Percentiles rank a stretch among this genome's conserved stretches.
phyloP scores from a whole-genome alignment of 2,329 filamentous ascomycete genomes.

The Clonostachys byssicola region DNA sequence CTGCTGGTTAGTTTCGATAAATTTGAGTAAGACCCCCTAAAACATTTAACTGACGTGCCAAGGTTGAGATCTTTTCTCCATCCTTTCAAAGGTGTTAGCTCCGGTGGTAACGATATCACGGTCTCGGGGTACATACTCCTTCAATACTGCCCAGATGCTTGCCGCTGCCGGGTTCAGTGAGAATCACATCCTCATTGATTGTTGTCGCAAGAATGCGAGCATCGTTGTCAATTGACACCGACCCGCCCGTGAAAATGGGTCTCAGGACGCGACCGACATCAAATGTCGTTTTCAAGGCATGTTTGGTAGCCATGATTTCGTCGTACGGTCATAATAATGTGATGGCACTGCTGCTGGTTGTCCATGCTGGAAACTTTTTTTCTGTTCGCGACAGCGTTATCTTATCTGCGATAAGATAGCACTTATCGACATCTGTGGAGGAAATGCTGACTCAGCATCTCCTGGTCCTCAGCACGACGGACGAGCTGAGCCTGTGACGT shows the following conservation, averaged over 20 bases:
- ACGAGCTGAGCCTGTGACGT: too few relatives aligned
- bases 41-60: conserved; percentile 47
- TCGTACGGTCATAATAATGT: neutral
- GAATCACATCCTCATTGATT: conserved; percentile 84
- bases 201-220: conserved; percentile 82
- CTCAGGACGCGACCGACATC: conserved; percentile 78
- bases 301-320: conserved; percentile 53
- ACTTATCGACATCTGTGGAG: too few relatives aligned
- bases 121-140: conserved; percentile 51
- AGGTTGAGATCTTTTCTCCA: conserved; percentile 73
- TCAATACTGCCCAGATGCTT: conserved; percentile 81
- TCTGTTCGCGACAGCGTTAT: neutral
- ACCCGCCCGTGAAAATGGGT: conserved; percentile 91
- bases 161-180: conserved; percentile 82
- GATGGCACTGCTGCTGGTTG: conserved; percentile 6
- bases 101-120: neutral
- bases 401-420: too few relatives aligned
- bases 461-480: too few relatives aligned
- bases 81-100: conserved; percentile 45
- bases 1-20: neutral
- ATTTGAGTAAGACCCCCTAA: neutral
- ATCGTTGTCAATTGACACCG: conserved; percentile 75
- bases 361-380: conserved; percentile 3
- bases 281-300: conserved; percentile 80
- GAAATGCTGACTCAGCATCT: too few relatives aligned